Base-by-base conservation (phyloP, 768 basidiomycete genomes). In the Botryobasidium botryosum region DNA sequence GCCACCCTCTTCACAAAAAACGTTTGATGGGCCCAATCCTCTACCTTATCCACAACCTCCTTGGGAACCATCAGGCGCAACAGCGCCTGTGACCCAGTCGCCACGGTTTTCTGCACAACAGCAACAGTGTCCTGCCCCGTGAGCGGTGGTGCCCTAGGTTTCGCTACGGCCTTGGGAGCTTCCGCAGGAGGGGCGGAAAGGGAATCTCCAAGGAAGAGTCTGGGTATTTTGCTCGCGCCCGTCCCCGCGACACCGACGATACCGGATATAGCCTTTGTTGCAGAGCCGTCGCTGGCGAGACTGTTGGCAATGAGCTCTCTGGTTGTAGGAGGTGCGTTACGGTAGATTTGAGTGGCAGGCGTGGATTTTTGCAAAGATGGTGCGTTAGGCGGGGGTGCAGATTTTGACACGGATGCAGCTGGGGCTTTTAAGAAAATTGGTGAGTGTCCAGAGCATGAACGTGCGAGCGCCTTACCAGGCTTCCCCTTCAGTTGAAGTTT, bases 401-500 rank as follows among this genome's bases (percentile, higher is more conserved):
- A 56, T 5, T 55, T 45, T 1, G 56, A 18, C n/a, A 66, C 40
- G 21, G 29, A 55, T 25, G 64, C 44, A 13, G 43, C 32, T 13
- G 55, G 40, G 40, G 50, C 27, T 5, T 51, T 40, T 17, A 50
- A 8, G 40, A 51, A 28, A 26, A 23, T 39, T 13, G 40, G 2
- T 27, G 62, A 23, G 26, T 33, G 1, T 57, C 52, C 37, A 39
- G 2, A 20, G 0, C 62, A 56, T 47, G 56, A 41, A 6, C 61
- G 53, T 1, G 57, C 15, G 2, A 36, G 48, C 7, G 52, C 54
- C 17, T 63, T 61, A 1, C 83, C 83, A n/a, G 71, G 63, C 1
- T 71, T 66, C 2, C 79, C n/a, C n/a, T n/a, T n/a, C n/a, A n/a
- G n/a, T n/a, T n/a, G 60, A 39, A 85, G 62, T 0, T 65, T 61